phyloP scores from a whole-genome alignment of 73 alveolate species.

The Stentor roeselii region DNA sequence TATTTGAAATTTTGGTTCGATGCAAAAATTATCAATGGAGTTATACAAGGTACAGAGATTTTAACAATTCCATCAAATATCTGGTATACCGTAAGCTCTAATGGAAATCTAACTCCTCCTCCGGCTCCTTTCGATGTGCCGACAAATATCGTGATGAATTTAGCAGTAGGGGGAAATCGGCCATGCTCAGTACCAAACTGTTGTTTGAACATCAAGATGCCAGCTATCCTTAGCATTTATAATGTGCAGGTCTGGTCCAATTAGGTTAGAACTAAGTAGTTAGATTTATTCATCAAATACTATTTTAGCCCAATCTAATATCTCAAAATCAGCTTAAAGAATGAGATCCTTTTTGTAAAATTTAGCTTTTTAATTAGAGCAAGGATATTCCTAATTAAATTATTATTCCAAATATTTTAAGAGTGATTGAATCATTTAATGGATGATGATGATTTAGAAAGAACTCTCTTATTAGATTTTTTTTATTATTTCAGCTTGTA shows the following conservation, averaged over 20 bases:
- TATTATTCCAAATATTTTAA: too few species aligned
- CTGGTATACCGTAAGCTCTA: neutral
- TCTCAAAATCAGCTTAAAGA: too few species aligned
- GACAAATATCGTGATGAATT: neutral
- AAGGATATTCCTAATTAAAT: too few species aligned
- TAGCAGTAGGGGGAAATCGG: constrained; percentile 24
- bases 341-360: too few species aligned
- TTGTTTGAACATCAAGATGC: neutral
- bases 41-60: neutral
- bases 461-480: too few species aligned
- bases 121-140: neutral
- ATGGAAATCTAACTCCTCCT: neutral
- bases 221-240: constrained; percentile 19
- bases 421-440: too few species aligned
- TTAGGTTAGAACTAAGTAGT: too few species aligned
- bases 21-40: constrained; percentile 25
- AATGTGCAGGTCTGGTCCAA: constrained; percentile 29
- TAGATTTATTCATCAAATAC: too few species aligned
- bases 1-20: constrained; percentile 26
- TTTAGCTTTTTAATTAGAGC: too few species aligned
- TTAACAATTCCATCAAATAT: neutral
- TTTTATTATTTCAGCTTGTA: too few species aligned
- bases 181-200: neutral
- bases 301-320: too few species aligned
- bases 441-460: too few species aligned